These are phyloP conservation scores for Opeltia flavorubescens DNA, from an alignment of 495 filamentous ascomycete species.

Conservation along the genomic window DNA sequence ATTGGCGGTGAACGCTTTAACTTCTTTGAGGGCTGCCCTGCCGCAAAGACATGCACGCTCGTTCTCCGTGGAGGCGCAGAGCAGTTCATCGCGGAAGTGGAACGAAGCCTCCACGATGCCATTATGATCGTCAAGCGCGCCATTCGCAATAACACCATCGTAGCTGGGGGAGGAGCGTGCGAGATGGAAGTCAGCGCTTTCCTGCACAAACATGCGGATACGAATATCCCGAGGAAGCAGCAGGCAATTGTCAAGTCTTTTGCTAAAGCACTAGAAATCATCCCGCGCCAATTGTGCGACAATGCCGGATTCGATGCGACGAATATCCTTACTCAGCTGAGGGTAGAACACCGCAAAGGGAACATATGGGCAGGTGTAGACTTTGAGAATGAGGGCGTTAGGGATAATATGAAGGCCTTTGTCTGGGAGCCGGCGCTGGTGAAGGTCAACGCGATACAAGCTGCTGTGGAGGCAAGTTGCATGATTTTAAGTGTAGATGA, in stretches of 20 bases:
- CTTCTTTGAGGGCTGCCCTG: conserved; percentile 91
- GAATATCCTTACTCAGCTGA: conserved; percentile 86
- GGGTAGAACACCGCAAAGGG: conserved; percentile 86
- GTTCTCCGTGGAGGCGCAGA: conserved; percentile 91
- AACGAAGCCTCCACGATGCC: conserved; percentile 91
- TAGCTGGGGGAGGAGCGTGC: conserved; percentile 84
- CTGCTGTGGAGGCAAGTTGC: conserved; percentile 87
- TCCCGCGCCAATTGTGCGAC: conserved; percentile 92
- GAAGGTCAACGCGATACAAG: conserved; percentile 95
- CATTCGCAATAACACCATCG: conserved; percentile 83
- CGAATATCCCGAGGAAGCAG: conserved; percentile 85
- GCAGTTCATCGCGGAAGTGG: conserved; percentile 97
- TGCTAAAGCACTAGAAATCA: conserved; percentile 92
- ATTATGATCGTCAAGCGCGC: conserved; percentile 99
- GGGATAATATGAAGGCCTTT: conserved; percentile 84
- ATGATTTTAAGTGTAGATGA: conserved; percentile 93
- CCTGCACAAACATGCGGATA: conserved; percentile 81
- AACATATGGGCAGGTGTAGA: conserved; percentile 92
- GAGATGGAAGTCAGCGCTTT: conserved; percentile 96
- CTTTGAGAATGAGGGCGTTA: conserved; percentile 79
- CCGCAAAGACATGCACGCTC: conserved; percentile 91
- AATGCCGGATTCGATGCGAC: conserved; percentile 98
- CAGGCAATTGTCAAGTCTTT: conserved; percentile 96
- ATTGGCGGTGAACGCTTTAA: conserved; percentile 97
- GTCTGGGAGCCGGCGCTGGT: conserved; percentile 95